Evolutionary conservation across 2,329 filamentous ascomycete genomes (phyloP), one percentile per base, ranked within the genome.

Genomic region (Penicillium rolfsii): DNA sequence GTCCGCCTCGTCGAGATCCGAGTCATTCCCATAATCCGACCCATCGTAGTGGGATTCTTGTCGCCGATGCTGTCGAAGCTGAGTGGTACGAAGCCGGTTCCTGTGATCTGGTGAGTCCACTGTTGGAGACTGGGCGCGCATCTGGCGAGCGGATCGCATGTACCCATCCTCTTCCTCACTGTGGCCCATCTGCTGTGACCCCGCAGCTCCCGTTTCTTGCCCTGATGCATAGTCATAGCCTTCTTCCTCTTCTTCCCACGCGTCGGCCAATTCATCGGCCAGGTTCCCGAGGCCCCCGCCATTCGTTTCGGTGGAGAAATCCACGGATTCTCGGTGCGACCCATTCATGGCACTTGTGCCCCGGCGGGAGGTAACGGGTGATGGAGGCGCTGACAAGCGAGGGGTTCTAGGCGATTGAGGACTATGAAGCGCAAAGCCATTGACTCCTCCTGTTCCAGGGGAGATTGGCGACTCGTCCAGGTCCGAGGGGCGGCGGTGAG

Each of bases 221-320:
- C 75, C 76, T 1, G 76, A 77, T 7, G 69, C 70, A 60, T 78
- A 77, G 52, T 74, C 78, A 55, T 82, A 81, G 26, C 78, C 79
- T 16, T 76, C 78, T 50, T 83, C 82, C 30, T 84, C 83, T 40
- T 80, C 74, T 24, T 83, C 83, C 79, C 82, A 85, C n/a, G 83
- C 82, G 66, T 86, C 83, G 28, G 83, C 86, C 26, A 89, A 75
- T 70, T 89, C 87, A 69, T 89, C 87, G 30, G 87, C 87, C 54
- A 89, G 73, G 64, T 84, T 88, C 26, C 86, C 86, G 55, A 87
- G 73, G 9, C 84, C 85, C 46, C 79, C 78, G 2, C 73, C 75
- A 5, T 64, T 58, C n/a, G 67, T 66, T 33, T 73, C 73, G 46
- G 67, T 59, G 24, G 73, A 72, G 64, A 77, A 79, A 59, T 79